A percentile compares a stretch with the other conserved stretches of the same genome.
Conservation (phyloP, 2,329 filamentous ascomycete genomes). For the Fusarium sublunatum region DNA sequence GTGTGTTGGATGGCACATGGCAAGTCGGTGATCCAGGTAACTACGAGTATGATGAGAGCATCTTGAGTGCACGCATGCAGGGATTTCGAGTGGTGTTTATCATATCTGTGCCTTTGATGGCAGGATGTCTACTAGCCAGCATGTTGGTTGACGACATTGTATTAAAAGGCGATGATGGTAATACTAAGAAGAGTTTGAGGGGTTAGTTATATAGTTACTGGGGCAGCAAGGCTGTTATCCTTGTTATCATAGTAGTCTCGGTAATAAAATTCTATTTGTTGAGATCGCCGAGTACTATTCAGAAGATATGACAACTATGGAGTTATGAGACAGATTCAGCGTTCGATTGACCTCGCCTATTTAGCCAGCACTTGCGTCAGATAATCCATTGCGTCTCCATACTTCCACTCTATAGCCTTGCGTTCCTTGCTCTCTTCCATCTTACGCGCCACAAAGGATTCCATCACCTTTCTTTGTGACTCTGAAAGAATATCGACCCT, state of each 20-base stretch:
- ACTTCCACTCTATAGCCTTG: not conserved
- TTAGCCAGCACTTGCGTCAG: too few relatives aligned
- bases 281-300: too few relatives aligned
- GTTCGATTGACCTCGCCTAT: too few relatives aligned
- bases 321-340: too few relatives aligned
- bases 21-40: not conserved
- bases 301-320: too few relatives aligned
- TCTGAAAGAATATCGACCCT: slow-evolving; percentile 41
- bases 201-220: too few relatives aligned
- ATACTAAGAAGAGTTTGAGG: not conserved
- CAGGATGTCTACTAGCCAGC: not conserved
- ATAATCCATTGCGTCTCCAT: too few relatives aligned
- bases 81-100: not conserved
- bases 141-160: not conserved
- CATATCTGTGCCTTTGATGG: not conserved
- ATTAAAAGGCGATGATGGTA: not conserved
- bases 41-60: not conserved
- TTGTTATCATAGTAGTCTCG: too few relatives aligned
- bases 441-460: slow-evolving; percentile 40
- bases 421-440: slow-evolving; percentile 17
- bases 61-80: not conserved
- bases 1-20: not conserved
- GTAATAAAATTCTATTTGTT: too few relatives aligned
- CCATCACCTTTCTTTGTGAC: slow-evolving; percentile 40
- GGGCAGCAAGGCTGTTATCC: too few relatives aligned